Conservation (phyloP, 2,329 filamentous ascomycete species). For the Domatiomyces globalis region DNA sequence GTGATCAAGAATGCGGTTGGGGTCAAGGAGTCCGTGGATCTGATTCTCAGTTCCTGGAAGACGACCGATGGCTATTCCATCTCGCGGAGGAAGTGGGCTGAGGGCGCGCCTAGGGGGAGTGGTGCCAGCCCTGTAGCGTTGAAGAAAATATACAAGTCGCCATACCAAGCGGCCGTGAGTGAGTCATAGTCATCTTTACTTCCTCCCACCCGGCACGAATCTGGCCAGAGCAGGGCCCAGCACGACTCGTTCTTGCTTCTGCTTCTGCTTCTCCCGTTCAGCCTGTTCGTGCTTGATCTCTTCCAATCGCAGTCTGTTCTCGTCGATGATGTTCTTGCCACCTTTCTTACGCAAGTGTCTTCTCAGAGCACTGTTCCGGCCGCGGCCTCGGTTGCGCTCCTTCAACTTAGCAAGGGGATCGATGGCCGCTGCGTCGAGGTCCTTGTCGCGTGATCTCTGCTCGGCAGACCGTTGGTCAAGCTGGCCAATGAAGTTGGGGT, state of each 20-base stretch:
- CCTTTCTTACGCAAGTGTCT: conserved; percentile 87
- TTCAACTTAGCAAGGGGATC: conserved; percentile 46
- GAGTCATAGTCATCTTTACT: neutral
- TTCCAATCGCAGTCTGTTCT: conserved; percentile 76
- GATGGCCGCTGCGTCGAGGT: conserved; percentile 58
- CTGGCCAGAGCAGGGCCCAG: conserved; percentile 74
- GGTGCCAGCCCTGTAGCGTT: conserved; percentile 13
- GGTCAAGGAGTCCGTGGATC: conserved; percentile 70
- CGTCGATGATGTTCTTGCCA: conserved; percentile 87
- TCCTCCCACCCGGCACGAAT: conserved; percentile 42
- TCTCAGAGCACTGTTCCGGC: conserved; percentile 76
- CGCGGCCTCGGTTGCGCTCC: conserved; percentile 55
- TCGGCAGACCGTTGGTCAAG: conserved; percentile 69
- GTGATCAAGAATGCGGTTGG: conserved; percentile 89
- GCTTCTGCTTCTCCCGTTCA: conserved; percentile 51
- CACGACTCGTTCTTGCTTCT: conserved; percentile 55
- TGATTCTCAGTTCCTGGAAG: conserved; percentile 88
- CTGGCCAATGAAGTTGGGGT: conserved; percentile 82
- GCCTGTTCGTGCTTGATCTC: conserved; percentile 59
- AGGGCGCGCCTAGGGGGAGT: conserved; percentile 23
- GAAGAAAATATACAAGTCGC: neutral
- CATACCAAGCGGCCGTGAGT: neutral
- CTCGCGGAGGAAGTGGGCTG: conserved; percentile 31
- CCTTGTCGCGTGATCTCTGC: conserved; percentile 61
- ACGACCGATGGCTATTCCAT: conserved; percentile 57